Conservation (phyloP, 2,329 filamentous ascomycete genomes). For the Endoconidiophora laricicola region DNA sequence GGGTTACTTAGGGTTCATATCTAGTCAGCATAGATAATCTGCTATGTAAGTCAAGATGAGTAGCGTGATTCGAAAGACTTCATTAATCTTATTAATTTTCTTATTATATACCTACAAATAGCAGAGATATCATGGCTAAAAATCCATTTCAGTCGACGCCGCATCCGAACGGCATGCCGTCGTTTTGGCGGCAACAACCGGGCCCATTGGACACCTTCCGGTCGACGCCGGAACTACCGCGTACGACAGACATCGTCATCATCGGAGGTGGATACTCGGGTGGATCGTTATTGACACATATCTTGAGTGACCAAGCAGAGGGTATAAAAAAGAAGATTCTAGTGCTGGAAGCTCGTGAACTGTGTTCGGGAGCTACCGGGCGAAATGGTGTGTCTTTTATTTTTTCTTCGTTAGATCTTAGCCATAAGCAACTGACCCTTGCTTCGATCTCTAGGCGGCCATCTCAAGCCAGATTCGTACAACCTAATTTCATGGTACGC, state of each 20-base stretch:
- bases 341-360: constrained; percentile 21
- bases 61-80: no score
- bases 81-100: no score
- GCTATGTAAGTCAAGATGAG: no score
- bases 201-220: constrained; percentile 25
- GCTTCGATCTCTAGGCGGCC: constrained; percentile 6
- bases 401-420: neutral
- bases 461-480: constrained; percentile 15
- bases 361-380: constrained; percentile 24
- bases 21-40: no score
- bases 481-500: constrained; percentile 14
- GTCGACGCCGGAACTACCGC: constrained; percentile 23
- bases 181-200: constrained; percentile 28
- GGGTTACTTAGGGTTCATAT: no score
- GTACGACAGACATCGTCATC: constrained; percentile 27
- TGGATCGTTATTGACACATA: constrained; percentile 26
- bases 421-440: no score
- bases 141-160: constrained; percentile 13
- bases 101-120: neutral
- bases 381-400: constrained; percentile 18
- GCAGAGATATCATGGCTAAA: neutral
- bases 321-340: constrained; percentile 15
- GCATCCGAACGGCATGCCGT: constrained; percentile 16
- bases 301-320: constrained; percentile 15
- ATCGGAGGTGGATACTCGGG: constrained; percentile 32